A percentile compares a stretch with the other conserved stretches of the same genome.
These are phyloP conservation scores for Vitis hybrid DNA, from an alignment of 177 flowering plant genomes.

Conservation along the genomic window DNA sequence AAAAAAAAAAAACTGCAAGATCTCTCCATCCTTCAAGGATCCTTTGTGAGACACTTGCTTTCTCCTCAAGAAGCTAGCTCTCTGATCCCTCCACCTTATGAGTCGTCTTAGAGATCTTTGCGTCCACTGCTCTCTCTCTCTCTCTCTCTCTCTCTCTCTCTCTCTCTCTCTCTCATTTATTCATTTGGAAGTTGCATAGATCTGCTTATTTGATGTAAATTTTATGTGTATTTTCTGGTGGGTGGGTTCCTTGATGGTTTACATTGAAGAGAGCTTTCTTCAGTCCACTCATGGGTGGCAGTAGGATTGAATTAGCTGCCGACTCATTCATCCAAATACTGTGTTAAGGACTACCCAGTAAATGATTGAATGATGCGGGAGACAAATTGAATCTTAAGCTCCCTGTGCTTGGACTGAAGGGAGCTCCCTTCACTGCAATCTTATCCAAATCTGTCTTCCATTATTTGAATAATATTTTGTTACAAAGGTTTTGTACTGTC, in stretches of 20 bases:
- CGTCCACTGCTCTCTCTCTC: background rate
- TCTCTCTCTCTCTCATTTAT: background rate
- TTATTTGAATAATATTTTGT: background rate
- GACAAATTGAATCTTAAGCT: slow-evolving; percentile 64
- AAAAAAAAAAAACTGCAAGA: no score
- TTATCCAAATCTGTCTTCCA: background rate
- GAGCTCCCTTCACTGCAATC: slow-evolving; percentile 73
- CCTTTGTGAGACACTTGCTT: no score
- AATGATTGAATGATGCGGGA: slow-evolving; percentile 90
- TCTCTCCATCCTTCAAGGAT: no score
- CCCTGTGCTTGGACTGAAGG: slow-evolving; percentile 94
- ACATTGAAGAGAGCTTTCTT: slow-evolving; percentile 71
- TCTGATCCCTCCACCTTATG: background rate
- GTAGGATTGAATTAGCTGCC: slow-evolving; percentile 75
- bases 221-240: background rate
- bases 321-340: slow-evolving; percentile 92
- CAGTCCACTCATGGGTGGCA: slow-evolving; percentile 76
- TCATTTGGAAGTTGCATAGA: slow-evolving; percentile 2
- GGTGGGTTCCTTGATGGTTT: background rate
- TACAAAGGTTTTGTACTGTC: background rate
- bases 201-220: background rate
- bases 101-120: no score
- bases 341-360: slow-evolving; percentile 39
- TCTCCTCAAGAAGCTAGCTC: background rate
- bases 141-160: background rate